Base-by-base conservation (phyloP, 805 yeast species). In the Teunomyces funiuensis region DNA sequence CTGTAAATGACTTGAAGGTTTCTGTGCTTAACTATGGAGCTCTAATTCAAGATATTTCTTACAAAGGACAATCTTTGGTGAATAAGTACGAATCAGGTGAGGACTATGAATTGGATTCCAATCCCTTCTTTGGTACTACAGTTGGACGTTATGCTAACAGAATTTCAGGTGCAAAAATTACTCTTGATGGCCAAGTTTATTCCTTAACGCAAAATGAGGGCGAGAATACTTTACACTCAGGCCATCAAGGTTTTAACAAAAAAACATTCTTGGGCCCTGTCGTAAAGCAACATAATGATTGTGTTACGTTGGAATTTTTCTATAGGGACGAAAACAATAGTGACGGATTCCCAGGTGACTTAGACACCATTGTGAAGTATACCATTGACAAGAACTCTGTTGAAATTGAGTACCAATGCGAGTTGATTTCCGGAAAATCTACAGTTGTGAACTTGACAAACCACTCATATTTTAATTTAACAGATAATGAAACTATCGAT, bases 81-180 rank as follows among this genome's bases (percentile, higher is more conserved):
- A 52, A 62, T 34, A 74, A 74, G 5, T 74, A 66, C 43, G 61
- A 63, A 4, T 51, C 57, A 29, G 68, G 65, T 20, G 49, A 40
- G 5, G 60, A 57, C 31, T 69, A 67, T 50, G 42, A 49, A 19
- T 44, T 51, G 30, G 46, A 55, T 14, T 54, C 65, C 23, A 73
- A 76, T 52, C 79, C 80, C 14, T 79, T 66, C 54, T 70, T 81
- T 42, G 87, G 87, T 27, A 79, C 85, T 20, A 76, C 84, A 14
- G 73, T 81, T 28, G 88, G 88, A 20, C 69, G 88, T 33, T 74
- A 69, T 44, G 86, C 86, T 40, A 83, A 82, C 57, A 69, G 88
- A 43, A 73, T 82, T 38, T 52, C 60, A 8, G 63, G 65, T 31
- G 83, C 79, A 22, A 46, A 54, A 38, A 67, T 78, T 47, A 39